phyloP scores from a whole-genome alignment of 352 stramenopile genomes.

The Pythium biforme region DNA sequence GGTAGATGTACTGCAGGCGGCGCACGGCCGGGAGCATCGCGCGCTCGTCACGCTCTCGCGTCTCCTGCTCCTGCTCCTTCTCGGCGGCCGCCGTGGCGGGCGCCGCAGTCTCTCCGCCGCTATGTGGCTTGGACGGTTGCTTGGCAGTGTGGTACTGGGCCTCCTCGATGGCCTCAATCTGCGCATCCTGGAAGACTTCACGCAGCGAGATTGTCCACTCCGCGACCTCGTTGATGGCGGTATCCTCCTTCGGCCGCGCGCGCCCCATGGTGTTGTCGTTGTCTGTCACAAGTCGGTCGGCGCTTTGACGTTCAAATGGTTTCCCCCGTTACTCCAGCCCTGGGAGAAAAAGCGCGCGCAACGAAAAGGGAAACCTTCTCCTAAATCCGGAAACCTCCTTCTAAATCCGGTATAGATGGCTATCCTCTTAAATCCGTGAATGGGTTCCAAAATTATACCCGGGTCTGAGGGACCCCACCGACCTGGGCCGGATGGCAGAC shows the following conservation, averaged over 20 bases:
- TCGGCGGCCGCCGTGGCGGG: neutral
- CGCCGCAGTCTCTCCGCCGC: constrained; percentile 13
- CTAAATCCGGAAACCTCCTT: constrained; percentile 10
- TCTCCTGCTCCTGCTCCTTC: constrained; percentile 10
- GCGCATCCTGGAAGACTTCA: constrained; percentile 66
- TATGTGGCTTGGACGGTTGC: neutral
- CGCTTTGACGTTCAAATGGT: no score
- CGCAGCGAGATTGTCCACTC: constrained; percentile 59
- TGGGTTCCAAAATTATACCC: neutral
- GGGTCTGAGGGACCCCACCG: no score
- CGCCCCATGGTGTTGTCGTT: constrained; percentile 3
- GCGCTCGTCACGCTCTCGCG: constrained; percentile 25
- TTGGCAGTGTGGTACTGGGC: constrained; percentile 34
- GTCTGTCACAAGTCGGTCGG: no score
- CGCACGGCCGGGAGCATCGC: constrained; percentile 50
- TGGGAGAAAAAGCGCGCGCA: constrained; percentile 5
- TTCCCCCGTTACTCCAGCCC: neutral
- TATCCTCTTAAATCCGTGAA: neutral
- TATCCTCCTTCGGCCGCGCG: neutral
- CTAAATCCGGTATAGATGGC: neutral
- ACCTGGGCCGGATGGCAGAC: no score
- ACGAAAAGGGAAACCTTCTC: constrained; percentile 15
- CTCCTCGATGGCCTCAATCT: constrained; percentile 57
- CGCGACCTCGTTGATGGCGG: constrained; percentile 25
- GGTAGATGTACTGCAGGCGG: constrained; percentile 47